phyloP scores from a whole-genome alignment of 192 early-diverging fungal species.

The Linnemannia exigua region DNA sequence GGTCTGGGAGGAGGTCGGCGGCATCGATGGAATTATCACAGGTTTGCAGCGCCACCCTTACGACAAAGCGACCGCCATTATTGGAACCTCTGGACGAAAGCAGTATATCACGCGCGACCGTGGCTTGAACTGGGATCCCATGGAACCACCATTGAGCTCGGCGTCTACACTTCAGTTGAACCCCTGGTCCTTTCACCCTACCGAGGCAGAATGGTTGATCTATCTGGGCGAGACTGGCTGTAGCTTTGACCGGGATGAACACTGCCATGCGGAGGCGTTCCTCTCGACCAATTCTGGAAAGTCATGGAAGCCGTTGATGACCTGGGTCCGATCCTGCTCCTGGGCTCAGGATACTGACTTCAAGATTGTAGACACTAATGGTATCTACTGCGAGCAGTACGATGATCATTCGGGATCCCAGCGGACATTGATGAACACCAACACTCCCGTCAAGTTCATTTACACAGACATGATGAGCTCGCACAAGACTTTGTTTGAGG shows the following conservation, averaged over 20 bases:
- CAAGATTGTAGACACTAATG: constrained; percentile 61
- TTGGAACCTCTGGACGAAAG: constrained; percentile 63
- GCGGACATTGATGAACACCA: constrained; percentile 54
- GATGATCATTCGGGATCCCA: constrained; percentile 71
- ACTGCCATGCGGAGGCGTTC: constrained; percentile 83
- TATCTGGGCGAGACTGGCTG: constrained; percentile 78
- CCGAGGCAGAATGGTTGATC: constrained; percentile 84
- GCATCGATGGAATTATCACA: constrained; percentile 54
- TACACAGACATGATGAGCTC: constrained; percentile 72
- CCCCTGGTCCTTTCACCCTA: constrained; percentile 82
- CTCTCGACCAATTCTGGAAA: constrained; percentile 79
- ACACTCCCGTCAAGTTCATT: constrained; percentile 75
- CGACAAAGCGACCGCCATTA: constrained; percentile 70
- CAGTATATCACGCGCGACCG: constrained; percentile 75
- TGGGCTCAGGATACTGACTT: constrained; percentile 76
- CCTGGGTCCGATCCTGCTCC: constrained; percentile 79
- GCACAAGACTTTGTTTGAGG: constrained; percentile 67
- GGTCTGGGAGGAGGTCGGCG: constrained; percentile 63
- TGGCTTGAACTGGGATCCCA: constrained; percentile 64
- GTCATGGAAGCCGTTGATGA: constrained; percentile 74
- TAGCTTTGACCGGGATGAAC: constrained; percentile 41
- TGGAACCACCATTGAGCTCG: constrained; percentile 74
- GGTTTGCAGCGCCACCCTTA: constrained; percentile 76
- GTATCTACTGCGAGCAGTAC: constrained; percentile 85
- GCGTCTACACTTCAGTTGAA: constrained; percentile 72